phyloP scores from a whole-genome alignment of 2,329 filamentous ascomycete genomes.

The Pseudogymnoascus verrucosus region DNA sequence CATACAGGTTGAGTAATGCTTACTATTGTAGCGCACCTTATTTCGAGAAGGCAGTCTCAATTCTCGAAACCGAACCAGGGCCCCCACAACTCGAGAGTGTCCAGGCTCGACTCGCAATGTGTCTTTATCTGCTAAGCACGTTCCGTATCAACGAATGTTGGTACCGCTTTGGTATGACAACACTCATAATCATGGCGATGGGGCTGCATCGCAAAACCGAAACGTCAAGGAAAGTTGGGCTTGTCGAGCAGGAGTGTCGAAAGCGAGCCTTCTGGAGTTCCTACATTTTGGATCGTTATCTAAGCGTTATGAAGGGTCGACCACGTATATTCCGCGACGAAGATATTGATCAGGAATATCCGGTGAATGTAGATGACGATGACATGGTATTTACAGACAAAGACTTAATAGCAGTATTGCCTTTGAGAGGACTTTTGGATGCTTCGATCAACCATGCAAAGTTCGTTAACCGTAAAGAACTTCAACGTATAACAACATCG shows the following conservation, averaged over 20 bases:
- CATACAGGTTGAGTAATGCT: not conserved
- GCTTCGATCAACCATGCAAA: constrained; percentile 26
- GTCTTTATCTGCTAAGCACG: constrained; percentile 50
- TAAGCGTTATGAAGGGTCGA: constrained; percentile 54
- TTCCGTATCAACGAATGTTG: constrained; percentile 53
- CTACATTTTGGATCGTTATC: constrained; percentile 55
- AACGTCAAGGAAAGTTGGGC: not conserved
- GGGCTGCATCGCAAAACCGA: constrained; percentile 33
- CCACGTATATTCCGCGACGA: constrained; percentile 54
- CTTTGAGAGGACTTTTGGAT: constrained; percentile 26
- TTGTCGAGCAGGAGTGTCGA: constrained; percentile 38
- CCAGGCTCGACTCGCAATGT: constrained; percentile 49
- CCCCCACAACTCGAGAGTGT: constrained; percentile 47
- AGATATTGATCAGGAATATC: constrained; percentile 55
- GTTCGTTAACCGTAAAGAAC: not conserved
- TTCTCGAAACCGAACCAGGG: constrained; percentile 43
- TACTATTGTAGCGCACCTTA: not conserved
- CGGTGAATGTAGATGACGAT: constrained; percentile 46
- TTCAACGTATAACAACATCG: not conserved
- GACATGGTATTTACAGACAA: constrained; percentile 35
- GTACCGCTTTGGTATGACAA: constrained; percentile 50
- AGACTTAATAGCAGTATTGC: constrained; percentile 14
- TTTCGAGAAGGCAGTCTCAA: constrained; percentile 13
- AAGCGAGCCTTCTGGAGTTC: constrained; percentile 55
- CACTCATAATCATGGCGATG: constrained; percentile 44